A percentile compares a stretch with the other conserved stretches of the same genome.
Evolutionary conservation across 371 early-diverging fungal species (phyloP).

Genomic region (Cokeromyces recurvatus): DNA sequence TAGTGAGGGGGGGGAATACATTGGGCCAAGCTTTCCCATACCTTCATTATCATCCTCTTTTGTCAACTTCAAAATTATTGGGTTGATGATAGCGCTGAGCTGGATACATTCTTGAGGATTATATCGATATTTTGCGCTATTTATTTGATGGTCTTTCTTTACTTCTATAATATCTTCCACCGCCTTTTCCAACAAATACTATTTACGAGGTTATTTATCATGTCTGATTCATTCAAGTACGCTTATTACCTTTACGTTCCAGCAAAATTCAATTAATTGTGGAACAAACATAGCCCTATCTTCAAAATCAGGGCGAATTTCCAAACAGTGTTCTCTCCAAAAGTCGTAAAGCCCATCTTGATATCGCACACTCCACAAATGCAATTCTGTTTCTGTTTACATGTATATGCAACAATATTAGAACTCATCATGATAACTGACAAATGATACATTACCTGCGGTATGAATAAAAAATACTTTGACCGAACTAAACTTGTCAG

Average conservation of each 20-base stretch:
- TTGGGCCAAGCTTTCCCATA: no score
- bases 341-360: slow-evolving; percentile 10
- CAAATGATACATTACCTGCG: slow-evolving; percentile 10
- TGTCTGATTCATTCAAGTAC: no score
- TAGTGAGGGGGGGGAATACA: no score
- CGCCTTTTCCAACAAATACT: no score
- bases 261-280: slow-evolving; percentile 8
- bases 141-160: no score
- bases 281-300: slow-evolving; percentile 4
- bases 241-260: slow-evolving; percentile 4
- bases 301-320: slow-evolving; percentile 4
- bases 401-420: background rate
- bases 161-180: no score
- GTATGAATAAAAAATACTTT: slow-evolving; percentile 11
- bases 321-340: slow-evolving; percentile 2
- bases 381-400: slow-evolving; percentile 3
- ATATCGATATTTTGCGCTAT: no score
- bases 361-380: slow-evolving; percentile 8
- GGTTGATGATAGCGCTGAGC: no score
- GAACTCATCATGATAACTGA: background rate
- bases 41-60: no score
- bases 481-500: slow-evolving; percentile 1
- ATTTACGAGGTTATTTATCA: no score
- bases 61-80: no score
- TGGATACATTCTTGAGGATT: no score